Conservation (phyloP, 2,329 filamentous ascomycete genomes). For the Ophiostoma piceae region DNA sequence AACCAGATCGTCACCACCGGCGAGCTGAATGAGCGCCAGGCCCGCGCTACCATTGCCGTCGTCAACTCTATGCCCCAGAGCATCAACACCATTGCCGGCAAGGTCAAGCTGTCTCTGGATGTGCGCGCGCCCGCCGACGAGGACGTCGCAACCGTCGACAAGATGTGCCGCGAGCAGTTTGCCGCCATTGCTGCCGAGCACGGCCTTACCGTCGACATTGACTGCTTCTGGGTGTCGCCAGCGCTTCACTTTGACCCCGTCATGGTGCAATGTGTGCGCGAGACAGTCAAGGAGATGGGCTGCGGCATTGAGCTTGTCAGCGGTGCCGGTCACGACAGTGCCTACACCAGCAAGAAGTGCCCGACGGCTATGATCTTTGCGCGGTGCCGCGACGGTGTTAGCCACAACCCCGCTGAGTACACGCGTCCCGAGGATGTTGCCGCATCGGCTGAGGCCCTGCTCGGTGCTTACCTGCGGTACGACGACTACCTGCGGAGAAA, state of each 20-base stretch:
- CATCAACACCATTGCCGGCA: slow-evolving; percentile 68
- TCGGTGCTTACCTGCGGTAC: slow-evolving; percentile 25
- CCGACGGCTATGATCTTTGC: slow-evolving; percentile 65
- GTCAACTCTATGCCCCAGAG: slow-evolving; percentile 59
- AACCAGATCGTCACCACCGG: slow-evolving; percentile 55
- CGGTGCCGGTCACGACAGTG: slow-evolving; percentile 46
- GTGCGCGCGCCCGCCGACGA: slow-evolving; percentile 55
- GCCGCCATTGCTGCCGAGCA: slow-evolving; percentile 21
- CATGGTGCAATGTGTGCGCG: slow-evolving; percentile 26
- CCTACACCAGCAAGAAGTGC: slow-evolving; percentile 56
- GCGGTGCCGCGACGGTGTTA: slow-evolving; percentile 57
- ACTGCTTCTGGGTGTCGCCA: slow-evolving; percentile 25
- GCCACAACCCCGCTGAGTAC: slow-evolving; percentile 60
- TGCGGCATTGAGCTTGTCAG: slow-evolving; percentile 30
- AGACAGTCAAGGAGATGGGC: slow-evolving; percentile 5
- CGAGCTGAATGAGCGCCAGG: slow-evolving; percentile 40
- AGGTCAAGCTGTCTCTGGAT: slow-evolving; percentile 63
- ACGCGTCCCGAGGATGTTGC: slow-evolving; percentile 49
- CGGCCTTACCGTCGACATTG: slow-evolving; percentile 19
- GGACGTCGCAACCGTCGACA: slow-evolving; percentile 53
- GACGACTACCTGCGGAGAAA: slow-evolving; percentile 24
- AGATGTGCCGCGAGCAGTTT: slow-evolving; percentile 22
- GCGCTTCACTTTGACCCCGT: slow-evolving; percentile 26
- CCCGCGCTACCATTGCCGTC: slow-evolving; percentile 66
- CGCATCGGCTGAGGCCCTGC: slow-evolving; percentile 21